Conservation (phyloP, 768 basidiomycete genomes). For the Polyporus arcularius region DNA sequence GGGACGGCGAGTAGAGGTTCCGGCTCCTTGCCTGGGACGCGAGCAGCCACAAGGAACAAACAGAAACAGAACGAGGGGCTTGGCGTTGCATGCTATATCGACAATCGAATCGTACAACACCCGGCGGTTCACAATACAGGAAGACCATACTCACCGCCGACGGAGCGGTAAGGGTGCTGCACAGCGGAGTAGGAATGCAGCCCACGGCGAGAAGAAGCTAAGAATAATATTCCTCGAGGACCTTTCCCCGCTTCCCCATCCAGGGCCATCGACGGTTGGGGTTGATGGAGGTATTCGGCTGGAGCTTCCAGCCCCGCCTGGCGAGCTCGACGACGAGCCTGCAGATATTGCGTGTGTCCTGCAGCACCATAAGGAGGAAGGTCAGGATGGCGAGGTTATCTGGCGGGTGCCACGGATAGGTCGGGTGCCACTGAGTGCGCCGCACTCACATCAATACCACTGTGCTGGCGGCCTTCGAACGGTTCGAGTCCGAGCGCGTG, state of each 20-base stretch:
- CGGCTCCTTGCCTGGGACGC: slow-evolving; percentile 11
- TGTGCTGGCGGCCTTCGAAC: slow-evolving; percentile 85
- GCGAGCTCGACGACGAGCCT: slow-evolving; percentile 82
- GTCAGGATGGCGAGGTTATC: neutral
- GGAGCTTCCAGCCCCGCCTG: slow-evolving; percentile 61
- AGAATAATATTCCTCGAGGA: slow-evolving; percentile 49
- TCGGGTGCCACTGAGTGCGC: neutral
- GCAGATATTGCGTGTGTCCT: slow-evolving; percentile 92
- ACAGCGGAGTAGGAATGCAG: neutral
- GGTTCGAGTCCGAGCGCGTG: slow-evolving; percentile 65
- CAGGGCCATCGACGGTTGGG: slow-evolving; percentile 73
- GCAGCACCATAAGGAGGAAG: neutral
- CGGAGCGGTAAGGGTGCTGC: neutral
- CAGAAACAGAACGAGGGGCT: neutral
- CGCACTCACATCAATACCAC: slow-evolving; percentile 84
- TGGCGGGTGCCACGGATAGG: slow-evolving; percentile 12
- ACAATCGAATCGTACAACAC: slow-evolving; percentile 18
- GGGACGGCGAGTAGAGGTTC: slow-evolving; percentile 1
- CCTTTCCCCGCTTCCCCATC: slow-evolving; percentile 80
- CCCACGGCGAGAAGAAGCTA: neutral
- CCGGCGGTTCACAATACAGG: slow-evolving; percentile 6
- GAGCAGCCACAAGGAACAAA: neutral
- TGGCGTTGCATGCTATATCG: slow-evolving; percentile 13
- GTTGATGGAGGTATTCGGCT: slow-evolving; percentile 72
- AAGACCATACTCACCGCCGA: neutral